A percentile compares a stretch with the other conserved stretches of the same genome.
Evolutionary conservation across 345 rosid genomes (phyloP).

Genomic region (Carallia pectinifolia): DNA sequence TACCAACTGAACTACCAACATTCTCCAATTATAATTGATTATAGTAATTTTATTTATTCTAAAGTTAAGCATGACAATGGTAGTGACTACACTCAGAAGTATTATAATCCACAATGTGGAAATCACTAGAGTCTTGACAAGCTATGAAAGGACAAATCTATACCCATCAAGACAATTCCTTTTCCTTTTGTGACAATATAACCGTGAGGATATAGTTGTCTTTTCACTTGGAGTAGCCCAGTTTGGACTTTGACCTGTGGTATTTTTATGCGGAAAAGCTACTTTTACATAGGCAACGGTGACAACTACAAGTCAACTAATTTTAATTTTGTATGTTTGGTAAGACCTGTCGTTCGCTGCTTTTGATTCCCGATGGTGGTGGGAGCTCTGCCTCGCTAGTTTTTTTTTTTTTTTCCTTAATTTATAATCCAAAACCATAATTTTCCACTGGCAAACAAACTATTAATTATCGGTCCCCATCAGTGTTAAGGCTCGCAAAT

Average conservation of each 20-base stretch:
- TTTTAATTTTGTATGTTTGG: slow-evolving; percentile 35
- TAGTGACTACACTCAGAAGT: too few relatives aligned
- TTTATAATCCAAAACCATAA: not conserved
- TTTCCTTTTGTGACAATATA: too few relatives aligned
- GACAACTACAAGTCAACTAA: slow-evolving; percentile 44
- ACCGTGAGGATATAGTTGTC: not conserved
- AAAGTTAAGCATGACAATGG: too few relatives aligned
- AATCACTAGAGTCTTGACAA: too few relatives aligned
- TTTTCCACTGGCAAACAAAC: not conserved
- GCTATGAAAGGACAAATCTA: too few relatives aligned
- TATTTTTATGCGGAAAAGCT: not conserved
- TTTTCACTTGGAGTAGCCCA: not conserved
- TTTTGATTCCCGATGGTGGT: slow-evolving; percentile 12
- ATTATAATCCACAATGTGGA: too few relatives aligned
- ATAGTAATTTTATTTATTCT: too few relatives aligned
- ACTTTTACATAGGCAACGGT: not conserved
- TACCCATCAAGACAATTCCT: too few relatives aligned
- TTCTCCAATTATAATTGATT: too few relatives aligned
- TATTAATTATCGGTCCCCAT: not conserved
- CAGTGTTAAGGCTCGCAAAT: not conserved
- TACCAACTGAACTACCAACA: too few relatives aligned
- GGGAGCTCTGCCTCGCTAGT: not conserved
- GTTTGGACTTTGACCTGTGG: not conserved
- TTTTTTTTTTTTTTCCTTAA: too few relatives aligned
- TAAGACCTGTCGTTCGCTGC: slow-evolving; percentile 45